Percentiles rank a stretch among this genome's conserved stretches.
Conservation (phyloP, 148 eudicot species). For the Heliamphora exappendiculata region DNA sequence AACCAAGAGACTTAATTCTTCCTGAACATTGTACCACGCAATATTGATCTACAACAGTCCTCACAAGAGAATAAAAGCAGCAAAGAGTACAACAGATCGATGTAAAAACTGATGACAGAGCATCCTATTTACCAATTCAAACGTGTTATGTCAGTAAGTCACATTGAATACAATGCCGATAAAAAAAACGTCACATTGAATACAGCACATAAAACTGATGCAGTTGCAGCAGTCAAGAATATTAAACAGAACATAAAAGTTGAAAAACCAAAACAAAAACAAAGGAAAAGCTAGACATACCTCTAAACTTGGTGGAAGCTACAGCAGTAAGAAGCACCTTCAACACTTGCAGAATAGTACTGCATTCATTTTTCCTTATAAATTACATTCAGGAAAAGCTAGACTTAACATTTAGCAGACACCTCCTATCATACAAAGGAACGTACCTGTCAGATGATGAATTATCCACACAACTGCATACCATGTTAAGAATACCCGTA, state of each 20-base stretch:
- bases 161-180: not conserved
- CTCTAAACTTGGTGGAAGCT: conserved; percentile 85
- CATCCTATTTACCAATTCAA: not conserved
- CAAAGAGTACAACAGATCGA: not conserved
- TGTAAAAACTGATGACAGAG: not conserved
- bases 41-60: not conserved
- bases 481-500: conserved; percentile 75
- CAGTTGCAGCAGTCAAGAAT: not conserved
- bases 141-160: not conserved
- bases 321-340: conserved; percentile 98
- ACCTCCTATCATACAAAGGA: conserved; percentile 1
- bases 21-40: not conserved
- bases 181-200: no score
- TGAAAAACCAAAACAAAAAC: not conserved
- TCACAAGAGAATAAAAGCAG: not conserved
- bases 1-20: not conserved
- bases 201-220: not conserved
- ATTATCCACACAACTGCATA: conserved; percentile 84
- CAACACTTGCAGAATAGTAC: conserved; percentile 90
- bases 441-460: conserved; percentile 87
- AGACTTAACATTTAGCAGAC: not conserved
- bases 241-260: not conserved
- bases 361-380: conserved; percentile 36
- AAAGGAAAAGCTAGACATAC: conserved; percentile 25
- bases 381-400: conserved; percentile 8